Evolutionary conservation across 345 rosid species (phyloP), one percentile per base, ranked within the genome.

Genomic region (Brassica carinata): DNA sequence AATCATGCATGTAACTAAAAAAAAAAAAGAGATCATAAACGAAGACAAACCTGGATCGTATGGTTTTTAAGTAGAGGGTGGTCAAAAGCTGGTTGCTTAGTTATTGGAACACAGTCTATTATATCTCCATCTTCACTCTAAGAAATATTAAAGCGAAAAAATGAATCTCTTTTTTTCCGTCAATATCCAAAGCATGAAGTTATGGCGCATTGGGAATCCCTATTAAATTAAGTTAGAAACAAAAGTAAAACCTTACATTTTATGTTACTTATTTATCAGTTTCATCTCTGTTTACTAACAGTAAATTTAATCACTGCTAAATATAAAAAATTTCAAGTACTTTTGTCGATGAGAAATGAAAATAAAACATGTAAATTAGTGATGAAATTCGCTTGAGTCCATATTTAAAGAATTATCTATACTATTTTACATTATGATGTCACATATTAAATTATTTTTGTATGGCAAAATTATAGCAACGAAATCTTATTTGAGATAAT

Each of bases 11-110:
- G 58, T n/a, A 51, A 43, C 15, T 51, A 51, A 13, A 51, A 14
- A n/a, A 51, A 51, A 51, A 51, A 43, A 10, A 4, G 51, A 10
- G 17, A 48, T 48, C 15, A 14, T n/a, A 14, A 51, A 51, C 18
- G 8, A 51, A 51, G 18, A 14, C 17, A 14, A 14, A 51, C 58
- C 84, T 82, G 84, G 2, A 86, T 82, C 3, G 14, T 84, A 64
- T 82, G 85, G 57, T 85, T 71, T 62, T 71, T 83, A 4, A 85
- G 87, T 71, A 77, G 75, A 71, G 74, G 85, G 68, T 83, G 84
- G 45, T 77, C 76, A 53, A 85, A 67, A 53, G 82, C 85, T 0
- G 80, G 85, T 51, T 85, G 87, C 4, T 77, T 58, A 53, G 8
- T n/a, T 53, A 53, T 53, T 53, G 58, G 58, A 53, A 53, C 58